Conservation (phyloP, 805 yeast genomes). For the Zygoascus biomembranicola region DNA sequence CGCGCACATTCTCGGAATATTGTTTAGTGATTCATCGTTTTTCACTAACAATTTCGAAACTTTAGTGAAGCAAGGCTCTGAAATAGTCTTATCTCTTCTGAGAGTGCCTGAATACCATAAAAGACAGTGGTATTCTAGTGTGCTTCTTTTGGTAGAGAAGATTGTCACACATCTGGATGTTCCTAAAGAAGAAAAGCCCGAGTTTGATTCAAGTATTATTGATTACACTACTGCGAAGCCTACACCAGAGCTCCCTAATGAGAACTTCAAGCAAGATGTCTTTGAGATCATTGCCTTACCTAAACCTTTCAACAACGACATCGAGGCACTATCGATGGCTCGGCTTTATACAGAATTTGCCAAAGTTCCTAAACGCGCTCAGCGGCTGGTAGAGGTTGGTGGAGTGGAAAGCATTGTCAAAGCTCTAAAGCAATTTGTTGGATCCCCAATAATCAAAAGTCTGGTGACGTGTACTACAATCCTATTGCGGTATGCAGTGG, state of each 20-base stretch:
- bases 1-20: constrained; percentile 21
- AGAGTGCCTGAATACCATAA: constrained; percentile 17
- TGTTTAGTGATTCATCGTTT: constrained; percentile 17
- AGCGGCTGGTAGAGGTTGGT: constrained; percentile 38
- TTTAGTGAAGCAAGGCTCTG: constrained; percentile 11
- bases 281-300: constrained; percentile 38
- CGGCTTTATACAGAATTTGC: constrained; percentile 49
- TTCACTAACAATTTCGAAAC: constrained; percentile 11
- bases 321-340: constrained; percentile 46
- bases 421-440: constrained; percentile 32
- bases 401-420: constrained; percentile 41
- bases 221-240: neutral
- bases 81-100: constrained; percentile 6
- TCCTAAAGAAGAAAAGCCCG: constrained; percentile 37
- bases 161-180: constrained; percentile 43
- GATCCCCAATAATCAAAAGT: constrained; percentile 32
- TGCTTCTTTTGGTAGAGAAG: constrained; percentile 44
- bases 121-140: constrained; percentile 47
- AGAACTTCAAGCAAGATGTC: constrained; percentile 25
- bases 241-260: neutral
- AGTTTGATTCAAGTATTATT: constrained; percentile 15
- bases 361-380: constrained; percentile 34
- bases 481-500: constrained; percentile 63
- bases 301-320: constrained; percentile 34
- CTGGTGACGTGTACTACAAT: constrained; percentile 44